phyloP scores from a whole-genome alignment of 345 rosid species.

The Melastoma malabathricum region DNA sequence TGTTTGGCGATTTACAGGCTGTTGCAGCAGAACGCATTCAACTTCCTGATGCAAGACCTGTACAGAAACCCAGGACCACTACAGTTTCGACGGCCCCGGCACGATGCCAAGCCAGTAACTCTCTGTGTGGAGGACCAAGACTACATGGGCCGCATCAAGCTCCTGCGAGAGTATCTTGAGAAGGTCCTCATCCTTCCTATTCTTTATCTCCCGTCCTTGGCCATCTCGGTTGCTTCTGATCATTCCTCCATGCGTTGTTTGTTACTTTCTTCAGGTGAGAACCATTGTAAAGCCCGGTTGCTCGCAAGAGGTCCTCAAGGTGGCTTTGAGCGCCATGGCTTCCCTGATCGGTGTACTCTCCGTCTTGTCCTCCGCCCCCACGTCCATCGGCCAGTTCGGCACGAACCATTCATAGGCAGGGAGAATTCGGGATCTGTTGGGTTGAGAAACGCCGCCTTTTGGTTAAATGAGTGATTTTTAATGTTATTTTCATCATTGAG shows the following conservation, averaged over 20 bases:
- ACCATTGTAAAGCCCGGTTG: constrained; percentile 95
- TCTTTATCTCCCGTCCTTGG: background rate
- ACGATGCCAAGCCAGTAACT: constrained; percentile 71
- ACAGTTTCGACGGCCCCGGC: constrained; percentile 94
- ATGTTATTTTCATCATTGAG: too few species aligned
- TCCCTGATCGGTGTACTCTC: constrained; percentile 88
- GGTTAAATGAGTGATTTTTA: too few species aligned
- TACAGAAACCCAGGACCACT: constrained; percentile 99
- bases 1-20: constrained; percentile 31
- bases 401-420: constrained; percentile 8
- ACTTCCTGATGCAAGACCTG: constrained; percentile 73
- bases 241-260: background rate
- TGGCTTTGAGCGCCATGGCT: constrained; percentile 89
- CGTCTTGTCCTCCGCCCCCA: constrained; percentile 42
- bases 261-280: constrained; percentile 36
- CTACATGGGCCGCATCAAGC: constrained; percentile 96
- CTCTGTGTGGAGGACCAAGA: constrained; percentile 96
- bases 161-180: constrained; percentile 77
- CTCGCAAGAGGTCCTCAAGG: constrained; percentile 87
- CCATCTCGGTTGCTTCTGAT: background rate
- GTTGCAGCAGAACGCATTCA: constrained; percentile 58
- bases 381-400: constrained; percentile 27
- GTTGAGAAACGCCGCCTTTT: too few species aligned
- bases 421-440: too few species aligned
- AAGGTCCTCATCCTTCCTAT: constrained; percentile 30